Evolutionary conservation across 163 green algal genomes (phyloP), one percentile per base, ranked within the genome.

Genomic region (Trebouxia gelatinosa): DNA sequence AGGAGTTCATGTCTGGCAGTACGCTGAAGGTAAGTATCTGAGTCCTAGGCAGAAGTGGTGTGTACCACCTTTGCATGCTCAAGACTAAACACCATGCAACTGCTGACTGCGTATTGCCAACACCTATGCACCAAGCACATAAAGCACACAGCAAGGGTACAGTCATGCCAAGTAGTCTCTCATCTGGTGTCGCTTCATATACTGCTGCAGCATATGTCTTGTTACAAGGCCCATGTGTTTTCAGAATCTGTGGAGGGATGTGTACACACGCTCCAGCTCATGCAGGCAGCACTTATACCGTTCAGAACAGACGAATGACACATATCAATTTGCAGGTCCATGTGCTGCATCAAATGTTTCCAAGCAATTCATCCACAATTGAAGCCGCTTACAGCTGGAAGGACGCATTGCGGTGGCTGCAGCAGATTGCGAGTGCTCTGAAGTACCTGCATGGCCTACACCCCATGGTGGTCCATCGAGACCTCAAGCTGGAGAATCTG

Each of bases 401-500:
- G n/a, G 80, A 90, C 35, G 87, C 84, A 6, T 77, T 89, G 34
- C 70, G 74, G 3, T 92, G 88, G 88, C 65, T 78, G 29, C 51
- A 84, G 2, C 58, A 88, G 50, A 80, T 90, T 9, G 82, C 81
- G 6, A 58, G 81, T 34, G 85, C 82, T 0, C 78, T 92, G 54
- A 71, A 80, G 34, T 89, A 91, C 82, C 78, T 92, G 38, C 88
- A 92, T 43, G 43, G 34, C 16, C 39, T 68, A 16, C 59, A 70
- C 1, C 86, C 84, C 2, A 75, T 82, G n/a, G 80, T 92, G 9
- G 84, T 91, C 32, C 87, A 91, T 76, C 58, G 87, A 21, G 87
- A 91, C 76, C 64, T 91, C 0, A 91, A 92, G 82, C 79, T 89
- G 70, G 87, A 90, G 29, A 90, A 90, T 50, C 26, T 87, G 17